Evolutionary conservation across 129 eudicot genomes (phyloP).

Genomic region (Flaveria robusta): DNA sequence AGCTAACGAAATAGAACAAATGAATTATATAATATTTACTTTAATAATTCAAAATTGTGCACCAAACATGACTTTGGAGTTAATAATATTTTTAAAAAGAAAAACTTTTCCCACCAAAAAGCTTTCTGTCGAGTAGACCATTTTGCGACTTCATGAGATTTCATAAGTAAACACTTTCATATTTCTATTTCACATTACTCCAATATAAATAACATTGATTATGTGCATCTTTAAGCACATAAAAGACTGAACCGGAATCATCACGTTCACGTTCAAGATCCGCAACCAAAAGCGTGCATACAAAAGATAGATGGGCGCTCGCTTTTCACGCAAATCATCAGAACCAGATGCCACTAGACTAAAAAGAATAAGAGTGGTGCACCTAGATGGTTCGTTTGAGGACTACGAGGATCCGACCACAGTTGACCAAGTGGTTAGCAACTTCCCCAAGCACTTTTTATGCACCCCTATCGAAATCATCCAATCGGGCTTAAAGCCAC

Average conservation of each 20-base stretch:
- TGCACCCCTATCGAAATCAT: conserved; percentile 52
- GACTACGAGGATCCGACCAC: conserved; percentile 45
- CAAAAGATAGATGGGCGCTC: conserved; percentile 22
- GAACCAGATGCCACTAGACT: not conserved
- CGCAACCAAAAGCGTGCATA: not conserved
- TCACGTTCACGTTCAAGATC: not conserved
- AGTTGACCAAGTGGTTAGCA: conserved; percentile 39
- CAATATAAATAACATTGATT: conserved; percentile 5
- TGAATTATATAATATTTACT: not conserved
- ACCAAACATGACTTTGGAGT: conserved; percentile 16
- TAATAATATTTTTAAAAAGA: not conserved
- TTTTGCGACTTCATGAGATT: not conserved
- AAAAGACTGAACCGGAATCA: not conserved
- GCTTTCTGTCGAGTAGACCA: conserved; percentile 3
- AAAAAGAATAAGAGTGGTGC: conserved; percentile 38
- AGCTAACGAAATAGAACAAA: not conserved
- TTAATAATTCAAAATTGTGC: not conserved
- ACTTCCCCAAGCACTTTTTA: conserved; percentile 46
- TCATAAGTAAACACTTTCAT: not conserved
- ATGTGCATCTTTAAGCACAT: not conserved
- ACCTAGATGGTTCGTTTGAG: conserved; percentile 48
- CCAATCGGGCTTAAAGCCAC: conserved; percentile 38
- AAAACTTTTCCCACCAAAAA: not conserved
- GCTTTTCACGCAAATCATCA: conserved; percentile 17
- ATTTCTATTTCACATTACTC: not conserved